Evolutionary conservation across 1,284 basidiomycete species (phyloP).

Genomic region (Kalmanozyma brasiliensis): DNA sequence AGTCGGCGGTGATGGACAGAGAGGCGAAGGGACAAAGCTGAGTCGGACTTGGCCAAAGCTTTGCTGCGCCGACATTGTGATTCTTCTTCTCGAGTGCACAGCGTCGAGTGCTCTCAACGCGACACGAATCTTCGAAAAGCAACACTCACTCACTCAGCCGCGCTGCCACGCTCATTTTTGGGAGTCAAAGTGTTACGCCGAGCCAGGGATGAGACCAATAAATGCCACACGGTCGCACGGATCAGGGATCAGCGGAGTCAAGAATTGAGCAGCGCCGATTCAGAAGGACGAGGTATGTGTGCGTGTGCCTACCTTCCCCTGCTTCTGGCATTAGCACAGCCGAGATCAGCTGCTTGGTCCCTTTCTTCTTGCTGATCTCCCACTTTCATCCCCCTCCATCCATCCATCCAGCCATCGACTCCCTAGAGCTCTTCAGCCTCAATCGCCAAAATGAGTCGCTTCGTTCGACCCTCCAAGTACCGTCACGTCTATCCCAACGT

Average conservation of each 20-base stretch:
- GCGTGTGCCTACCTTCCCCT: neutral
- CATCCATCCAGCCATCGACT: neutral
- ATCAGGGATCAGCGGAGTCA: constrained; percentile 31
- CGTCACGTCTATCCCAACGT: constrained; percentile 82
- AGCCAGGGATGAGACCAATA: too few species aligned
- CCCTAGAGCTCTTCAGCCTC: neutral
- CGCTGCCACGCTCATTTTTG: neutral
- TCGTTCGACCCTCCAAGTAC: constrained; percentile 75
- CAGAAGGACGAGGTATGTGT: constrained; percentile 5
- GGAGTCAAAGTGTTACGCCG: constrained; percentile 3
- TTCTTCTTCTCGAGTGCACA: constrained; percentile 1
- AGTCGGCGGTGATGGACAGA: neutral
- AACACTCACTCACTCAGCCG: too few species aligned
- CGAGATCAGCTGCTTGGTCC: constrained; percentile 10
- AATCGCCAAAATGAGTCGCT: constrained; percentile 68
- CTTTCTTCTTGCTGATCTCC: neutral
- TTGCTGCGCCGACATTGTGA: constrained; percentile 1
- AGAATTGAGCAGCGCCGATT: constrained; percentile 2
- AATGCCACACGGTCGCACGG: constrained; percentile 7
- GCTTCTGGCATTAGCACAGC: constrained; percentile 10
- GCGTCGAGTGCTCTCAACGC: constrained; percentile 18
- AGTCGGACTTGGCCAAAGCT: constrained; percentile 3
- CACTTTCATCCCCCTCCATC: constrained; percentile 2
- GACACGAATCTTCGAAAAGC: constrained; percentile 24
- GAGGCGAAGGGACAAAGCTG: neutral